Evolutionary conservation across 768 basidiomycete genomes (phyloP).

Genomic region (Sporobolomyces pararoseus): DNA sequence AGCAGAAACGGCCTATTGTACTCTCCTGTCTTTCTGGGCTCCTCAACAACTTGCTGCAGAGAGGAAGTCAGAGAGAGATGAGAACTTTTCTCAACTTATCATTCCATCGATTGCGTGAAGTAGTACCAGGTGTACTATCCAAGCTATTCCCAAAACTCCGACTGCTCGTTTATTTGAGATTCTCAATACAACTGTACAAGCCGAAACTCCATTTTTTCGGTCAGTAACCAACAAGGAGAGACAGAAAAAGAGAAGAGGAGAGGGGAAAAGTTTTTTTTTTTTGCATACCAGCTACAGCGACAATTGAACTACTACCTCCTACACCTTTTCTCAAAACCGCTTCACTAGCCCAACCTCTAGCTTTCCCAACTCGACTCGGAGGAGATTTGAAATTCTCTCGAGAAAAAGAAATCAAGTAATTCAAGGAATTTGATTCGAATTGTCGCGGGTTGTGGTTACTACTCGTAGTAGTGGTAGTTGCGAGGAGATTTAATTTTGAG

Average conservation of each 20-base stretch:
- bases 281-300: slow-evolving; percentile 2
- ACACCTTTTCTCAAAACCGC: slow-evolving; percentile 23
- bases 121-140: slow-evolving; percentile 25
- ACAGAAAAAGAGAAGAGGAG: too few relatives aligned
- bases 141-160: slow-evolving; percentile 11
- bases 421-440: not conserved
- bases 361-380: slow-evolving; percentile 15
- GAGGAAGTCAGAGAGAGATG: too few relatives aligned
- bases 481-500: not conserved
- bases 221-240: too few relatives aligned
- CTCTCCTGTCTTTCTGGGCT: too few relatives aligned
- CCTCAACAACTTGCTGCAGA: too few relatives aligned
- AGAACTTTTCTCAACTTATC: too few relatives aligned
- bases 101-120: slow-evolving; percentile 27
- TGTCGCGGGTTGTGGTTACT: not conserved
- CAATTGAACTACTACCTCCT: slow-evolving; percentile 5
- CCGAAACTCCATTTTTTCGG: too few relatives aligned
- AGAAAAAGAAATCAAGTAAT: slow-evolving; percentile 33
- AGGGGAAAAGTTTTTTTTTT: too few relatives aligned
- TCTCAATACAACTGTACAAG: slow-evolving; percentile 5
- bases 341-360: slow-evolving; percentile 33
- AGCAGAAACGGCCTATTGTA: too few relatives aligned
- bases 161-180: not conserved
- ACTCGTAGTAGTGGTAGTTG: too few relatives aligned
- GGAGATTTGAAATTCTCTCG: slow-evolving; percentile 3